phyloP scores from a whole-genome alignment of 1,284 basidiomycete genomes.

The Leccinum pachyderme region DNA sequence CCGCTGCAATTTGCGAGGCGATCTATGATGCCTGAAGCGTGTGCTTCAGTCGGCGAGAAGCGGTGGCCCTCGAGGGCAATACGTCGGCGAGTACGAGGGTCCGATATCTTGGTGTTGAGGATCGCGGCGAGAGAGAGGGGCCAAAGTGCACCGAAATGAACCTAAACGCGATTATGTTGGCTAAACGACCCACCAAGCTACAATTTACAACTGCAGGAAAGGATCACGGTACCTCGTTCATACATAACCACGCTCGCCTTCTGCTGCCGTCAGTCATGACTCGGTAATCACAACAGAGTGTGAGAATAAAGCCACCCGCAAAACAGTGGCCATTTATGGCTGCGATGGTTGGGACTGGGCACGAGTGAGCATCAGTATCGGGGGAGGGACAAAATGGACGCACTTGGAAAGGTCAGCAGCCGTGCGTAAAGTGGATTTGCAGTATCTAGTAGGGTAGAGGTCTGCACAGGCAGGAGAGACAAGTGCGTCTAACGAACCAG shows the following conservation, averaged over 20 bases:
- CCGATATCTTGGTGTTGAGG: conserved; percentile 64
- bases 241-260: conserved; percentile 81
- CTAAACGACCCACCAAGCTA: background rate
- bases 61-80: conserved; percentile 82
- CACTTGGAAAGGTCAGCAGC: conserved; percentile 70
- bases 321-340: conserved; percentile 93
- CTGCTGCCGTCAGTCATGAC: conserved; percentile 82
- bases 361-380: conserved; percentile 3
- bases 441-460: conserved; percentile 37
- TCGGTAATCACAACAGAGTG: conserved; percentile 85
- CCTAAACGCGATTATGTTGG: conserved; percentile 39
- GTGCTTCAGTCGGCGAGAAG: conserved; percentile 76
- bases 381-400: conserved; percentile 22
- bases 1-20: conserved; percentile 53
- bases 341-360: conserved; percentile 75
- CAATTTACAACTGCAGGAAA: background rate
- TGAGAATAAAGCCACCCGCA: conserved; percentile 81
- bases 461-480: background rate
- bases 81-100: conserved; percentile 64
- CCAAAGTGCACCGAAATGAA: conserved; percentile 81
- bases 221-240: conserved; percentile 75
- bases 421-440: conserved; percentile 55
- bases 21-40: conserved; percentile 71
- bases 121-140: conserved; percentile 72
- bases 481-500: conserved; percentile 45